Evolutionary conservation across 1,284 basidiomycete genomes (phyloP), one percentile per base, ranked within the genome.

Genomic region (Lignosus rhinocerotis): DNA sequence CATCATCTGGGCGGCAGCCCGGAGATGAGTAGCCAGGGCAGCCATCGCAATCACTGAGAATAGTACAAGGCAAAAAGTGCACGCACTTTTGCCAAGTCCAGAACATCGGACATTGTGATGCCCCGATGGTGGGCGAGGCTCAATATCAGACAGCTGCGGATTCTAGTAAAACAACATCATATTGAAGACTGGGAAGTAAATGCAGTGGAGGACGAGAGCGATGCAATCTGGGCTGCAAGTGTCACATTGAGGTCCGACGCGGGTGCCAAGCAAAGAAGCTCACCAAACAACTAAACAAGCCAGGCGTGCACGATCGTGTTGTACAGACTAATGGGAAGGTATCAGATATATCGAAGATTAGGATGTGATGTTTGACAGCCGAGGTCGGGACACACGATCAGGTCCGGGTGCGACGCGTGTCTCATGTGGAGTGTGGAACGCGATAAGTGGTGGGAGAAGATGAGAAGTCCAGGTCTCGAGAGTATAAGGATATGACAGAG

Each of bases 401-500:
- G 46, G 48, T 41, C 43, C 21, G 41, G 52, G 50, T 55, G 47
- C 47, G 48, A 47, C 39, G 21, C 46, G 34, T 34, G 51, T 39
- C 38, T 19, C 43, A 39, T 41, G 39, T 39, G 11, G 48, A 6
- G 21, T 12, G 48, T 39, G 32, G 36, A 19, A 10, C n/a, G 44
- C 30, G 38, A 38, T 1, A 16, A n/a, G 7, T n/a, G n/a, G 36
- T 34, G 21, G 41, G 25, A 31, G 45, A 17, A 19, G 16, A 21
- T 16, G 3, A 44, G 21, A 38, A 55, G 56, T 55, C 51, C 49
- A 47, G 30, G 36, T 51, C 34, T 57, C 62, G 62, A 64, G 47
- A 64, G 57, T 59, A 61, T 64, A 61, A 59, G 57, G 55, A 60
- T 61, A 61, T 52, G 62, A 41, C 59, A 64, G 59, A 64, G 62